phyloP scores from a whole-genome alignment of 1,284 basidiomycete species.

The Tremellales sp. region DNA sequence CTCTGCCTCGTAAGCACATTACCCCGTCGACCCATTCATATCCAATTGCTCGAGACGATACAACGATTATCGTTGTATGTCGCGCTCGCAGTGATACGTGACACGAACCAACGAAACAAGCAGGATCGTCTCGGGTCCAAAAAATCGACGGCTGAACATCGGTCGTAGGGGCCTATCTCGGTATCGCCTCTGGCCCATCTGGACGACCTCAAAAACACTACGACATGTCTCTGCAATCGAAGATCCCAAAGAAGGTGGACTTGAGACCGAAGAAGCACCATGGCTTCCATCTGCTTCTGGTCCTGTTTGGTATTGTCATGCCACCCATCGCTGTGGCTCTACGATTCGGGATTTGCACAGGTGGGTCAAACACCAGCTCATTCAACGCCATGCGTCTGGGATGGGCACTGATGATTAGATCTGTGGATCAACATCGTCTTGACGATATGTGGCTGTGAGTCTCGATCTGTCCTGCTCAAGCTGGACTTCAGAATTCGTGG shows the following conservation, averaged over 20 bases:
- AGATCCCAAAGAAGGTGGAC: constrained; percentile 55
- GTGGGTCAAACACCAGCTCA: constrained; percentile 34
- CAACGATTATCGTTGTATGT: too few species aligned
- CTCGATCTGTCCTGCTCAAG: not conserved
- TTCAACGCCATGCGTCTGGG: not conserved
- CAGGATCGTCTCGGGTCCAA: too few species aligned
- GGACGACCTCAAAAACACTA: too few species aligned
- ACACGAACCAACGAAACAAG: too few species aligned
- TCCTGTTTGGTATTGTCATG: constrained; percentile 75
- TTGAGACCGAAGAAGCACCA: constrained; percentile 70
- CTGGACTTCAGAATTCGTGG: not conserved
- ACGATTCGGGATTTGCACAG: constrained; percentile 91
- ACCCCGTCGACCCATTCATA: too few species aligned
- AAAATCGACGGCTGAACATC: too few species aligned
- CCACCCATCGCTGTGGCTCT: constrained; percentile 89
- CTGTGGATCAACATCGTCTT: constrained; percentile 89
- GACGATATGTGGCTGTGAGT: constrained; percentile 81
- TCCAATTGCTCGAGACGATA: too few species aligned
- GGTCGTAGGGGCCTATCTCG: too few species aligned
- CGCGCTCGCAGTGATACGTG: too few species aligned
- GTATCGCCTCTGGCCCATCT: too few species aligned
- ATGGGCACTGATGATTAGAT: constrained; percentile 50
- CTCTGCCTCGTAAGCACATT: too few species aligned
- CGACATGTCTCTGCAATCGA: constrained; percentile 30
- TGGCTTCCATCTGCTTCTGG: constrained; percentile 75